These are phyloP conservation scores for Acanthamoeba lenticulata DNA, from an alignment of 208 protist species.

Conservation along the genomic window DNA sequence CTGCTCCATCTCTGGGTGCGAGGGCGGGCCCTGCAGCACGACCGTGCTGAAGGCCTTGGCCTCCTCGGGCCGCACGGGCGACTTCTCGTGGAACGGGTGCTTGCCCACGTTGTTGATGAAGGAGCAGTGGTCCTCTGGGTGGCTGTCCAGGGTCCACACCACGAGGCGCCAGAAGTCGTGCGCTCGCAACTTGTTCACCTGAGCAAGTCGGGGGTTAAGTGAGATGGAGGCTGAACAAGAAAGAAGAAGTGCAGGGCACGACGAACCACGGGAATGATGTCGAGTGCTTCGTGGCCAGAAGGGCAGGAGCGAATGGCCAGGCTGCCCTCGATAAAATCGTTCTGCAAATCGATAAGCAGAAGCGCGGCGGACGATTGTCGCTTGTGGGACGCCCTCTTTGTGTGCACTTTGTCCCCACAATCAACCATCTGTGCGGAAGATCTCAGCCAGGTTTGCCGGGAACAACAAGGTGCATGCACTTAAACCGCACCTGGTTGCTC, in stretches of 20 bases:
- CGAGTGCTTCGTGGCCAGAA: neutral
- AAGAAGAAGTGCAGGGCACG: neutral
- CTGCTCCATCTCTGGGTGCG: conserved; percentile 27
- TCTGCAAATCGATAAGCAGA: conserved; percentile 46
- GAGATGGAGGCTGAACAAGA: neutral
- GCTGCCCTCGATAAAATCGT: conserved; percentile 52
- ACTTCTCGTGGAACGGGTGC: conserved; percentile 47
- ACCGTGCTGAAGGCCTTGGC: neutral
- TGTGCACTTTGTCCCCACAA: neutral
- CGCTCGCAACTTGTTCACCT: conserved; percentile 3
- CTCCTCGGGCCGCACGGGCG: neutral
- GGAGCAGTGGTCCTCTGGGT: conserved; percentile 36
- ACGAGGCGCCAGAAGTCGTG: neutral
- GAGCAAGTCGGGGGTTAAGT: neutral
- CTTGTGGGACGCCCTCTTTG: neutral
- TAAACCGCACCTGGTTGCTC: too few relatives aligned
- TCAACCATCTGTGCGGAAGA: neutral
- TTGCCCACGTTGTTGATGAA: conserved; percentile 37
- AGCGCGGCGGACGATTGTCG: neutral
- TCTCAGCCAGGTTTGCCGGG: too few relatives aligned
- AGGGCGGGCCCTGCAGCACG: neutral
- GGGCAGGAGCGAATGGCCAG: neutral
- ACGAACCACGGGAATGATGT: conserved; percentile 31
- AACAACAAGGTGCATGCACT: neutral
- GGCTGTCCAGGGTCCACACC: conserved; percentile 52